Evolutionary conservation across 2,329 filamentous ascomycete species (phyloP).

Genomic region (Celoporthe dispersa): DNA sequence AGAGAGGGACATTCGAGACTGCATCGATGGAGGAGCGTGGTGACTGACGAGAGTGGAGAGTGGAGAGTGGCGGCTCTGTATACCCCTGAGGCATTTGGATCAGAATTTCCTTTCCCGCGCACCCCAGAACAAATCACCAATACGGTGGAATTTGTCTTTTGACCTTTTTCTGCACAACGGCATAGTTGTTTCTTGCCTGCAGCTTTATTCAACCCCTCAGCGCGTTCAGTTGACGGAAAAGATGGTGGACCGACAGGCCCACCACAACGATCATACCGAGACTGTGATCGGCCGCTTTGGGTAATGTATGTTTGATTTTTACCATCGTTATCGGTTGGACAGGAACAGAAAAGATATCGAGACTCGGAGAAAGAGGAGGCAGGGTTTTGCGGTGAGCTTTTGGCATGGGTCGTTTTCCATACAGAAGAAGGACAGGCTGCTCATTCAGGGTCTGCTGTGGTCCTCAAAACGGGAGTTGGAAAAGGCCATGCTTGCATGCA

Average conservation of each 20-base stretch:
- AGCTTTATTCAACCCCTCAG: constrained; percentile 17
- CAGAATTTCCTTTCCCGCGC: constrained; percentile 13
- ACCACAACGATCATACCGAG: constrained; percentile 20
- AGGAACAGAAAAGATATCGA: constrained; percentile 1
- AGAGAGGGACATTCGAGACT: constrained; percentile 19
- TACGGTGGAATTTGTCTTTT: constrained; percentile 23
- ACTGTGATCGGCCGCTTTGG: constrained; percentile 22
- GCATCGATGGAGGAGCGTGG: neutral
- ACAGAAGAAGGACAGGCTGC: constrained; percentile 9
- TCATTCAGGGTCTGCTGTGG: constrained; percentile 21
- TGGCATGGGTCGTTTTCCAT: neutral
- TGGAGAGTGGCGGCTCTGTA: constrained; percentile 27
- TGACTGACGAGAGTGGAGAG: constrained; percentile 13
- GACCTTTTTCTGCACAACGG: constrained; percentile 13
- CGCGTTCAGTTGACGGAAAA: constrained; percentile 15
- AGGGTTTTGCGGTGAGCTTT: neutral
- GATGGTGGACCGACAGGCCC: constrained; percentile 13
- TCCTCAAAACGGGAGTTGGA: constrained; percentile 22
- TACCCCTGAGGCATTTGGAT: constrained; percentile 31
- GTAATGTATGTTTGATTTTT: constrained; percentile 14
- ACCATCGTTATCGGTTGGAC: constrained; percentile 7
- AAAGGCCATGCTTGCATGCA: neutral
- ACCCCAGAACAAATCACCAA: constrained; percentile 23
- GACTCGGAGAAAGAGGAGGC: neutral
- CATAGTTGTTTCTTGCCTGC: constrained; percentile 15